A percentile compares a stretch with the other conserved stretches of the same genome.
Conservation (phyloP, 2,329 filamentous ascomycete species). For the Fusarium guadeloupense region DNA sequence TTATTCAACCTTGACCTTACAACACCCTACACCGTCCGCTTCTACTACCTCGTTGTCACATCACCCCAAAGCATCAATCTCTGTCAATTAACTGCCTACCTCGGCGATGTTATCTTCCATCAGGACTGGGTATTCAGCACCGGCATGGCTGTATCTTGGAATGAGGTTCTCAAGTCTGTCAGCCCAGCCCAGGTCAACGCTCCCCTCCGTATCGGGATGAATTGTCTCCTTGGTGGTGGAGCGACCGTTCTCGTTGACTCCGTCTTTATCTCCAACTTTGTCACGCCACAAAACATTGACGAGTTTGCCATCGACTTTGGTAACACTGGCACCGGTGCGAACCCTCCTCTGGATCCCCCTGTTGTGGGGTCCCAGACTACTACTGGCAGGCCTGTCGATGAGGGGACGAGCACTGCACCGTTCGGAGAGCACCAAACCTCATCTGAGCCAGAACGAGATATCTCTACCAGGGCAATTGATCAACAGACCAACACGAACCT, state of each 20-base stretch:
- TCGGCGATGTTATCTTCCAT: slow-evolving; percentile 5
- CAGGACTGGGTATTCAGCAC: not conserved
- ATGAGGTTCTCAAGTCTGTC: not conserved
- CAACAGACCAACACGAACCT: not conserved
- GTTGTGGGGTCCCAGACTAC: not conserved
- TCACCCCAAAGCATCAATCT: not conserved
- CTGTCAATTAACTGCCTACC: slow-evolving; percentile 15
- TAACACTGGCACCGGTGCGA: not conserved
- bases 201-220: not conserved
- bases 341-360: not conserved
- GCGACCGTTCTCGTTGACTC: slow-evolving; percentile 15
- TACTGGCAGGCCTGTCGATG: not conserved
- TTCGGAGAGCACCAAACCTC: not conserved
- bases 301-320: slow-evolving; percentile 12
- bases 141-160: not conserved
- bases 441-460: not conserved
- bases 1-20: slow-evolving; percentile 1
- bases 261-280: slow-evolving; percentile 22
- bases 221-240: not conserved
- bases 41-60: slow-evolving; percentile 15
- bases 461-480: not conserved
- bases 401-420: too few relatives aligned
- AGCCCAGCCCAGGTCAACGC: not conserved
- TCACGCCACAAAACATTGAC: slow-evolving; percentile 22
- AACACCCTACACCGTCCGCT: slow-evolving; percentile 19